Base-by-base conservation (phyloP, 192 early-diverging fungal genomes). In the Geranomyces michiganensis region DNA sequence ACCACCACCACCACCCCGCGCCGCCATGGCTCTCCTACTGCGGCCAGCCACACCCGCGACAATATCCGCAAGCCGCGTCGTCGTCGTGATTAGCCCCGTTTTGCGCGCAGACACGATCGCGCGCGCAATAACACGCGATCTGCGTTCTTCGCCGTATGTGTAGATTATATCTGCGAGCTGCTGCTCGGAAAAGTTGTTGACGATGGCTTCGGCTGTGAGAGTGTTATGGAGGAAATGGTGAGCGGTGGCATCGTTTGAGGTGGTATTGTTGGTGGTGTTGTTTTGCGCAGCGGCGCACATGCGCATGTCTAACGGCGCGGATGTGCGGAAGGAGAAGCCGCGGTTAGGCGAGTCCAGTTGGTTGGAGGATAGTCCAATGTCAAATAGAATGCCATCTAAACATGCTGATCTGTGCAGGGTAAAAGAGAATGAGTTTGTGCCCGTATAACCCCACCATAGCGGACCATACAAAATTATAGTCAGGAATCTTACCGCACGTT, bases 241-340 rank as follows among this genome's bases (percentile, higher is more conserved):
- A n/a, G n/a, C n/a, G n/a, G n/a, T n/a, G n/a, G n/a, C n/a, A n/a
- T n/a, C n/a, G n/a, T n/a, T n/a, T n/a, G n/a, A n/a, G n/a, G 62
- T 76, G 10, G 21, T 26, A 15, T 43, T 67, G 13, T 76, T 70
- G 62, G 46, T 70, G 24, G 53, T 61, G 6, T 65, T 64, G 13
- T 71, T n/a, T n/a, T n/a, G n/a, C 67, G 1, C 82, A 82, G 1
- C 72, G 12, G 81, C 76, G 29, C 73, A 77, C 90, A 93, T 92
- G 22, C 92, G 82, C 92, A 93, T 92, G 70, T 91, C 80, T 65
- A 93, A 72, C 10, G 90, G 90, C 6, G 88, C 89, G 45, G 90
- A 87, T 8, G 70, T 72, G 21, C 82, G 73, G 73, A 87, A 88
- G 0, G 90, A 90, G 70, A 93, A 93, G 21, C 92, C 92, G 36